A percentile compares a stretch with the other conserved stretches of the same genome.
Evolutionary conservation across 179 eudicot species (phyloP).

Genomic region (Spinacia oleracea): DNA sequence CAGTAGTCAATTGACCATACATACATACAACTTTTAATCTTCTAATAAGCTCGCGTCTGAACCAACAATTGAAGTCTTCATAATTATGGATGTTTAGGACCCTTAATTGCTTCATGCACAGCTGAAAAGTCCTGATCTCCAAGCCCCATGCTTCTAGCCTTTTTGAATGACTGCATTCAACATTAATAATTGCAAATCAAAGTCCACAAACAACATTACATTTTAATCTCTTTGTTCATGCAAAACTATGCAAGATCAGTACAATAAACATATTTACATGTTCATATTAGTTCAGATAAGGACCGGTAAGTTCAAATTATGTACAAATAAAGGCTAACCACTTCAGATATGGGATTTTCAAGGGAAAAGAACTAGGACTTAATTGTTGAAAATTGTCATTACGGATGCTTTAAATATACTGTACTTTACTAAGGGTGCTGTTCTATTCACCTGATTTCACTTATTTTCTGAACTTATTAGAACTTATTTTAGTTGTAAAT

Average conservation of each 20-base stretch:
- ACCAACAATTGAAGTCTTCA: background rate
- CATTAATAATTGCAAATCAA: background rate
- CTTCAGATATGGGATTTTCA: background rate
- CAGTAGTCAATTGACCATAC: constrained; percentile 1
- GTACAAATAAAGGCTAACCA: background rate
- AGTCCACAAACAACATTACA: background rate
- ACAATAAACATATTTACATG: background rate
- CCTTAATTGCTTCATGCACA: constrained; percentile 68
- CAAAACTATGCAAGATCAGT: background rate
- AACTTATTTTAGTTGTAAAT: too few species aligned
- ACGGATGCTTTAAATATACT: background rate
- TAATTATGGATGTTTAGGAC: constrained; percentile 42
- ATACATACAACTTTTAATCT: background rate
- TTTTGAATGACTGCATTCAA: constrained; percentile 72
- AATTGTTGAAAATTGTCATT: background rate
- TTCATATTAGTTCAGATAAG: background rate
- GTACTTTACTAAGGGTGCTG: too few species aligned
- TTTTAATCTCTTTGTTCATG: background rate
- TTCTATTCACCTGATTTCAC: too few species aligned
- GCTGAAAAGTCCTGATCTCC: constrained; percentile 97
- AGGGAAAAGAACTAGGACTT: background rate
- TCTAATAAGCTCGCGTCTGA: background rate
- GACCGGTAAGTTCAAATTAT: background rate
- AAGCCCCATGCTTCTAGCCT: constrained; percentile 81
- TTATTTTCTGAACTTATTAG: too few species aligned